Percentiles rank a stretch among this genome's conserved stretches.
Conservation (phyloP, 441 rosid species). For the Macaranga tanarius region DNA sequence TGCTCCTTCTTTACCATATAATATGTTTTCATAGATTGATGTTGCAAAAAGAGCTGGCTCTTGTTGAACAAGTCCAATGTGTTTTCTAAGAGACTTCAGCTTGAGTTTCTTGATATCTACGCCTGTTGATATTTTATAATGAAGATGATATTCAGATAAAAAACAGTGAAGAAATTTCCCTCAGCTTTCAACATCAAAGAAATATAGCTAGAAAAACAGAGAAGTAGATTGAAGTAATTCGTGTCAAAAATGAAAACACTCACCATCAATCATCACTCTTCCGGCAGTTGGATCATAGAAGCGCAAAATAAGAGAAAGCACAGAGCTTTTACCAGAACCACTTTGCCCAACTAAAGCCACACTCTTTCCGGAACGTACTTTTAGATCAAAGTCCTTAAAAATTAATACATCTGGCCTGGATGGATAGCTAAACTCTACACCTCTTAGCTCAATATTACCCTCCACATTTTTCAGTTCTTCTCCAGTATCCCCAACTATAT, state of each 20-base stretch:
- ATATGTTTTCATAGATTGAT: slow-evolving; percentile 75
- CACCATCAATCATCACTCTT: slow-evolving; percentile 79
- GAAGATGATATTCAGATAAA: background rate
- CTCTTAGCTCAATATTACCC: slow-evolving; percentile 65
- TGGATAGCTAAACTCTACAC: slow-evolving; percentile 75
- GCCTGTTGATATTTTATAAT: slow-evolving; percentile 40
- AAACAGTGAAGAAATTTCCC: no score
- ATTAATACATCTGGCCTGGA: slow-evolving; percentile 76
- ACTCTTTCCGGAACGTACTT: slow-evolving; percentile 63
- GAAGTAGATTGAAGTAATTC: no score
- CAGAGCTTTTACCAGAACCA: slow-evolving; percentile 93
- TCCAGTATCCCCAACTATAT: slow-evolving; percentile 55
- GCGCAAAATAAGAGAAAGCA: slow-evolving; percentile 74
- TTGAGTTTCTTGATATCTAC: slow-evolving; percentile 61
- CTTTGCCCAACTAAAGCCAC: slow-evolving; percentile 94
- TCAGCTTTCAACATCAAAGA: no score
- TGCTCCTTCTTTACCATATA: slow-evolving; percentile 82
- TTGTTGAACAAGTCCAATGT: slow-evolving; percentile 85
- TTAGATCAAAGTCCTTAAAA: slow-evolving; percentile 68
- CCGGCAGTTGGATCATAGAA: slow-evolving; percentile 83
- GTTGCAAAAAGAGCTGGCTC: slow-evolving; percentile 93
- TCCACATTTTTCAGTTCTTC: slow-evolving; percentile 60
- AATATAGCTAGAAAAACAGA: no score
- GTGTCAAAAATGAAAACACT: slow-evolving; percentile 21
- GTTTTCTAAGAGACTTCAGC: slow-evolving; percentile 68